Conservation (phyloP, 352 stramenopile species). For the Globisporangium nodosum region DNA sequence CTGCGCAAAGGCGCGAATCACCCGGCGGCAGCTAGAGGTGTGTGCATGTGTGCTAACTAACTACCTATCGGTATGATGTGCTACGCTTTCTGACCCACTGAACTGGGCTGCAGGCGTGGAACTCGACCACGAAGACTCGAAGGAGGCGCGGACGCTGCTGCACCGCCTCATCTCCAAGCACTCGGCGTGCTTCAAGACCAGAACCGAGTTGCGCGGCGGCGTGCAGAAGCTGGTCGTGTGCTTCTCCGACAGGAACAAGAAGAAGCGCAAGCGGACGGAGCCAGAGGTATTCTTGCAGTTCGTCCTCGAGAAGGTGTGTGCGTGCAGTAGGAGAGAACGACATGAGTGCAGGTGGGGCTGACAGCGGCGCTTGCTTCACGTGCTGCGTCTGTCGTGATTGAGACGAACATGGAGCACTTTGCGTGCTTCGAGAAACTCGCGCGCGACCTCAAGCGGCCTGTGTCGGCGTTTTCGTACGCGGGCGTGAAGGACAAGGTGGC, state of each 20-base stretch:
- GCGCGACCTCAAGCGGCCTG: constrained; percentile 29
- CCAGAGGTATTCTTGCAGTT: constrained; percentile 52
- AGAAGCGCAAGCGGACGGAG: constrained; percentile 68
- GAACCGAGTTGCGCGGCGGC: constrained; percentile 43
- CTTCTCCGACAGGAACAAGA: constrained; percentile 54
- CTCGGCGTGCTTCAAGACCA: constrained; percentile 56
- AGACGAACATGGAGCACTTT: constrained; percentile 77
- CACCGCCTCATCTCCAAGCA: constrained; percentile 60
- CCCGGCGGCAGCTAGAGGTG: constrained; percentile 28
- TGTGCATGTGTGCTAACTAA: background rate
- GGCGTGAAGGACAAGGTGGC: constrained; percentile 77
- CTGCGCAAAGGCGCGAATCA: constrained; percentile 49
- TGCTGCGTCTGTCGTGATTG: background rate
- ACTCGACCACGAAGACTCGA: constrained; percentile 53
- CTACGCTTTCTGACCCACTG: no score
- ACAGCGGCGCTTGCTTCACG: background rate
- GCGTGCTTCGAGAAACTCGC: constrained; percentile 55
- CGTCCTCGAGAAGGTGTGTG: constrained; percentile 57
- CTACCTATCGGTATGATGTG: background rate
- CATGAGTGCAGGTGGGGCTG: background rate
- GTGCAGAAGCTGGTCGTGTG: constrained; percentile 45
- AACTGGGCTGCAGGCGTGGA: constrained; percentile 27
- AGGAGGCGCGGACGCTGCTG: constrained; percentile 48
- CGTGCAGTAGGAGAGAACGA: background rate
- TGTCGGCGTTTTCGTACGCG: constrained; percentile 56